Percentiles rank a stretch among this genome's conserved stretches.
These are phyloP conservation scores for Lachnellula occidentalis DNA, from an alignment of 2,329 filamentous ascomycete species.

Conservation along the genomic window DNA sequence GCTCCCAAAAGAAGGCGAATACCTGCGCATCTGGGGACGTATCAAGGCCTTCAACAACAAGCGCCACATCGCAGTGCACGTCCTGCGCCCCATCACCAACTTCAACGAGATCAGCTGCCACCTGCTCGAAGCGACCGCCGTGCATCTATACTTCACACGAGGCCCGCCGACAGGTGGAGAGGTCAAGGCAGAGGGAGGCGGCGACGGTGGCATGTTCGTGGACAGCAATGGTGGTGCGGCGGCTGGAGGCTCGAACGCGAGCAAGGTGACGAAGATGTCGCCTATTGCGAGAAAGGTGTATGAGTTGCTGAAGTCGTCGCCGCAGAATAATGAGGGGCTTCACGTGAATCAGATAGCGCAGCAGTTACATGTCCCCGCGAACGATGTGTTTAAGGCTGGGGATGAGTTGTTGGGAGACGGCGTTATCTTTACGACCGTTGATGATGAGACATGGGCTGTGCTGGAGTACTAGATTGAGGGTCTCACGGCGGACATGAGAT, in stretches of 20 bases:
- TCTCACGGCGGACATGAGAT: too few species aligned
- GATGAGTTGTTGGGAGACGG: constrained; percentile 73
- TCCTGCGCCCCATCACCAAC: constrained; percentile 73
- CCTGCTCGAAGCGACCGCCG: constrained; percentile 80
- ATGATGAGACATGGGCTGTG: constrained; percentile 88
- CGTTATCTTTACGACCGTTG: constrained; percentile 82
- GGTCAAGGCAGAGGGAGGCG: constrained; percentile 32
- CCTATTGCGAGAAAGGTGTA: constrained; percentile 64
- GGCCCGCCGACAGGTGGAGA: constrained; percentile 46
- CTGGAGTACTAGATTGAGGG: constrained; percentile 53
- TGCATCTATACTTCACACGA: constrained; percentile 77
- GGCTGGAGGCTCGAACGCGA: constrained; percentile 24
- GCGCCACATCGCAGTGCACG: constrained; percentile 72
- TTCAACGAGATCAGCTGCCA: constrained; percentile 94
- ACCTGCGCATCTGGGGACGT: constrained; percentile 80
- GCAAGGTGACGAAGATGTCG: constrained; percentile 37
- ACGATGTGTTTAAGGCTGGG: constrained; percentile 69
- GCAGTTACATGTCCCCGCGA: constrained; percentile 57
- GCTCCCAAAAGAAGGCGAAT: constrained; percentile 62
- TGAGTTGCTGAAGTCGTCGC: constrained; percentile 58
- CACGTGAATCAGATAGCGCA: constrained; percentile 73
- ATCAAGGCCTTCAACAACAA: constrained; percentile 82
- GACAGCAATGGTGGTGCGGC: constrained; percentile 33
- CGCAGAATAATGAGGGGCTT: constrained; percentile 75
- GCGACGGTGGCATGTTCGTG: constrained; percentile 33